Evolutionary conservation across 202 grass and related monocot genomes (phyloP), one percentile per base, ranked within the genome.

Genomic region (Setaria viridis): DNA sequence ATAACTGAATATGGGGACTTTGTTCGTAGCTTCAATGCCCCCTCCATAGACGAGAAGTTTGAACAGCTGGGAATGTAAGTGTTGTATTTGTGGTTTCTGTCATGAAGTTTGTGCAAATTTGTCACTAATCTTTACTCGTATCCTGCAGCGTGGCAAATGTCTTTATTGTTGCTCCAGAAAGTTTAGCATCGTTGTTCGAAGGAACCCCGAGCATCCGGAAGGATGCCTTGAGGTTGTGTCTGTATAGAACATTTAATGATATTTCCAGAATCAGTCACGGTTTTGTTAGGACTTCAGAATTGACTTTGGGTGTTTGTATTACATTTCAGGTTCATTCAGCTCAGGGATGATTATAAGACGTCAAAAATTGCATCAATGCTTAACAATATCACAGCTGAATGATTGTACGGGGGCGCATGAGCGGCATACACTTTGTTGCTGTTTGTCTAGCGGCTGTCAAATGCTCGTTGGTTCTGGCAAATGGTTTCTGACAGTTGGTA

Each of bases 1-100:
- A 99, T 99, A 76, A 99, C 97, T 9, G 97, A 99, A 62, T 99
- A 99, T 62, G 97, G 97, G 25, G 97, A 99, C 69, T 99, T 96
- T 82, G 91, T 99, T 80, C 93, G 97, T 60, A 94, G 97, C 88
- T 99, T 99, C 76, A 99, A 86, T 84, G 90, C 94, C 32, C 97
- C 97, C 9, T 94, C 97, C 21, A 91, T 99, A 85, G 97, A 99
- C 67, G 97, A 99, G 85, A 99, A 96, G 70, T 99, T 99, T 57
- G 97, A 99, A 93, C 86, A 87, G 13, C 89, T 96, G 91, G 94
- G 97, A 91, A 99, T 99, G 97, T 99, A 93, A 85, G 92, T 88
- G 11, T 76, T 43, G 67, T 82, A 30, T 74, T 11, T 83, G 20
- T 72, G 34, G 30, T 67, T 76, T 80, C 13, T 25, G 15, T 67